A percentile compares a stretch with the other conserved stretches of the same genome.
Conservation (phyloP, 192 early-diverging fungal species). For the Ambispora gerdemannii region DNA sequence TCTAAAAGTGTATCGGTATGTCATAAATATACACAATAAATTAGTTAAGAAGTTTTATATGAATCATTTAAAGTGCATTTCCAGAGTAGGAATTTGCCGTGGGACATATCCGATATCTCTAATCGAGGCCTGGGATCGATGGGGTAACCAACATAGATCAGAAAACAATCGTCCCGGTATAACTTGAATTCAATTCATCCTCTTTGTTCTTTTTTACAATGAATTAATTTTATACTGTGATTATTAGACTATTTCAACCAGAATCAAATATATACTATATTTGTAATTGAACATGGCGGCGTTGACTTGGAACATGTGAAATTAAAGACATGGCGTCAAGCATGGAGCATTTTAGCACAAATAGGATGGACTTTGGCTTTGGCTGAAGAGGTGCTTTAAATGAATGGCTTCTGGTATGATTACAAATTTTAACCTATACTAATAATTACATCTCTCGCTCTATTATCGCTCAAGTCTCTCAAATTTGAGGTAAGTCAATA, state of each 20-base stretch:
- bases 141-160: conserved; percentile 55
- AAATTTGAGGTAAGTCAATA: conserved; percentile 29
- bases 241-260: conserved; percentile 55
- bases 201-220: neutral
- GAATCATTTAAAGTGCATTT: conserved; percentile 46
- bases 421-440: neutral
- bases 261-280: conserved; percentile 70
- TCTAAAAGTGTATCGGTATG: conserved; percentile 41
- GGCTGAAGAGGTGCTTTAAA: conserved; percentile 47
- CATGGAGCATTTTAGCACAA: conserved; percentile 67
- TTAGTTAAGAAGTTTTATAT: too few species aligned
- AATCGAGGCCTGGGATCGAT: conserved; percentile 71
- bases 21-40: neutral
- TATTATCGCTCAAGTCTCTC: conserved; percentile 29
- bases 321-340: conserved; percentile 58
- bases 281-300: conserved; percentile 73
- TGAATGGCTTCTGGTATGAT: too few species aligned
- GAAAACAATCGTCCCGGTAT: conserved; percentile 71
- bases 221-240: neutral
- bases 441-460: neutral
- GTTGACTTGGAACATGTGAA: conserved; percentile 62
- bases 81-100: conserved; percentile 60
- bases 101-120: conserved; percentile 66
- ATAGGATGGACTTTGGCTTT: conserved; percentile 55
- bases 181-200: neutral